Evolutionary conservation across 2,329 filamentous ascomycete genomes (phyloP).

Genomic region (Verticillium isaacii): DNA sequence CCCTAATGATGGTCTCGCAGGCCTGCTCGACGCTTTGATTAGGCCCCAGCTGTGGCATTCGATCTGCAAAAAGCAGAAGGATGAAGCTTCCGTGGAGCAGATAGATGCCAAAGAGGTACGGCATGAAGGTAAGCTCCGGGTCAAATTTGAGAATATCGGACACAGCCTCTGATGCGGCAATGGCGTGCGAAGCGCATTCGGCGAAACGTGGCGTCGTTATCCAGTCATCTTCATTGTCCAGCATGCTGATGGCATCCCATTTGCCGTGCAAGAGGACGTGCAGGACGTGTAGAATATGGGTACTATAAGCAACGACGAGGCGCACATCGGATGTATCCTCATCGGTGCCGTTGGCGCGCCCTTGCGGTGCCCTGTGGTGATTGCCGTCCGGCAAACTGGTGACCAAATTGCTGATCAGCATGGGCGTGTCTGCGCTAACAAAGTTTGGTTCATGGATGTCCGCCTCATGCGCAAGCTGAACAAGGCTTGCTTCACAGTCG

Average conservation of each 20-base stretch:
- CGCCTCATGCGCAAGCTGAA: slow-evolving; percentile 19
- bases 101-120: slow-evolving; percentile 48
- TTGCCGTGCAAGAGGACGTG: slow-evolving; percentile 43
- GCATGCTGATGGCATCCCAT: slow-evolving; percentile 44
- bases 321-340: slow-evolving; percentile 24
- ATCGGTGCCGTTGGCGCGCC: slow-evolving; percentile 10
- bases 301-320: slow-evolving; percentile 41
- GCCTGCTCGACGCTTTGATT: slow-evolving; percentile 41
- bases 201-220: slow-evolving; percentile 39
- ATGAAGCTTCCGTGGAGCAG: slow-evolving; percentile 46
- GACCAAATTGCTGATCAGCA: slow-evolving; percentile 16
- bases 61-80: slow-evolving; percentile 42
- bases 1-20: slow-evolving; percentile 44
- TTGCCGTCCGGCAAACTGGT: slow-evolving; percentile 6
- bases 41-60: slow-evolving; percentile 40
- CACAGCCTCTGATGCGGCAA: slow-evolving; percentile 40
- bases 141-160: slow-evolving; percentile 41
- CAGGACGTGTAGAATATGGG: slow-evolving; percentile 41
- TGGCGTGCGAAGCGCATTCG: slow-evolving; percentile 40
- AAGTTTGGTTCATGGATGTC: slow-evolving; percentile 5
- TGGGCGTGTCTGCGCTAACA: background rate
- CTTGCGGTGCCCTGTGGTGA: background rate
- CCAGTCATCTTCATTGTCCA: slow-evolving; percentile 44
- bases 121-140: slow-evolving; percentile 46
- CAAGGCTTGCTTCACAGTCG: slow-evolving; percentile 32